These are phyloP conservation scores for Microbotryum violaceum DNA, from an alignment of 1,284 basidiomycete species.

Conservation along the genomic window DNA sequence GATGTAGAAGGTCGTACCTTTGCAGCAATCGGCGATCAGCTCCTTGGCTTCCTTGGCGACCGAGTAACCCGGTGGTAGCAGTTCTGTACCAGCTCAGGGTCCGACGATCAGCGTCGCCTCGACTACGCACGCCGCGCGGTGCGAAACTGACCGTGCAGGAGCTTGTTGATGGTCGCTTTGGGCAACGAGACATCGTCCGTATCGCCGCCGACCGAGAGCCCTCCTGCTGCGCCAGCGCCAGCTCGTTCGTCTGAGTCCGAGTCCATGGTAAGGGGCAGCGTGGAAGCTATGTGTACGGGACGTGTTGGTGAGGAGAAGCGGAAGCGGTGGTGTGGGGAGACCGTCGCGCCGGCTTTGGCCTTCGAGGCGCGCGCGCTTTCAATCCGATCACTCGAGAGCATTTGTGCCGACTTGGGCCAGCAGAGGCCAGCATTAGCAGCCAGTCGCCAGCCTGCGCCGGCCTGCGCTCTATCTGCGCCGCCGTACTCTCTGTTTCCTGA, in stretches of 20 bases:
- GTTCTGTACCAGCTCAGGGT: conserved; percentile 51
- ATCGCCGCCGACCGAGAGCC: conserved; percentile 39
- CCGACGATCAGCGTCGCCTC: conserved; percentile 2
- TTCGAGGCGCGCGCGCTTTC: too few species aligned
- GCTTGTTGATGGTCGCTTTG: conserved; percentile 94
- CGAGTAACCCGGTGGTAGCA: conserved; percentile 78
- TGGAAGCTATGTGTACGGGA: background rate
- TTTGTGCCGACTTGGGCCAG: too few species aligned
- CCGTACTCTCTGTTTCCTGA: too few species aligned
- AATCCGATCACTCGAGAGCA: too few species aligned
- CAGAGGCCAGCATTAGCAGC: too few species aligned
- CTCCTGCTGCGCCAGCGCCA: conserved; percentile 49
- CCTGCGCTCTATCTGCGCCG: too few species aligned
- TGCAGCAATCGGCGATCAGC: conserved; percentile 94
- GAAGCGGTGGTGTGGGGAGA: too few species aligned
- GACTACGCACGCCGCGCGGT: background rate
- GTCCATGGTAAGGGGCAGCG: background rate
- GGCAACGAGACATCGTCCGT: conserved; percentile 93
- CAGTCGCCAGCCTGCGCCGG: too few species aligned
- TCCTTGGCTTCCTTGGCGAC: conserved; percentile 95
- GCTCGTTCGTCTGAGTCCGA: conserved; percentile 54
- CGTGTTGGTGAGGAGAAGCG: background rate
- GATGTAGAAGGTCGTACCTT: conserved; percentile 49
- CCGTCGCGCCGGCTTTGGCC: too few species aligned
- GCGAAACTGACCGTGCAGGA: conserved; percentile 68